Evolutionary conservation across 805 yeast genomes (phyloP), one percentile per base, ranked within the genome.

Genomic region (Nakazawaea ishiwadae): DNA sequence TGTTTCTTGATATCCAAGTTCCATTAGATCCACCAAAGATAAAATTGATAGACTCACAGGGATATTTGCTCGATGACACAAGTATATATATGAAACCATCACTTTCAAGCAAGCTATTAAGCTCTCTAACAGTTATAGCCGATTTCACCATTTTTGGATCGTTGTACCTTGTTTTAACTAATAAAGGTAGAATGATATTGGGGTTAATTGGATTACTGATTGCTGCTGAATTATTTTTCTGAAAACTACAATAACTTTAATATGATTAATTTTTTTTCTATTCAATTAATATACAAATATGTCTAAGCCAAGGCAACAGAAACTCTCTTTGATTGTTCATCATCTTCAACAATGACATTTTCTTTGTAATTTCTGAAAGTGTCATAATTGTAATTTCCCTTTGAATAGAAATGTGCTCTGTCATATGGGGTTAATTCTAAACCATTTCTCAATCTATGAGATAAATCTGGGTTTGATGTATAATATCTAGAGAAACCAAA

Each of bases 1-100:
- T 89, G 1, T 74, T 59, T 48, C 58, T 86, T 28, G 58, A 59
- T 5, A 55, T 82, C 1, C 52, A 61, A 0, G 63, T 80, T 3
- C 82, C 85, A 1, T 46, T 53, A n/a, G 39, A 48, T 4, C 52
- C 71, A 0, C 73, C 81, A 1, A 80, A 81, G 1, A 27, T 26
- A 8, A 37, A 53, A 3, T 42, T 54, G n/a, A 49, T 63, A 8
- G 54, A 56, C 35, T 19, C 43, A 1, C 44, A 44, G 20, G 64
- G 64, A 1, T 56, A 52, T 34, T 49, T 58, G 19, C 42, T 50
- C 18, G 59, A 59, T 33, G 50, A 53, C 19, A 55, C 52, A 35
- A 37, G 46, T 27, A 35, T 58, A 12, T 58, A 55, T 42, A 39
- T 56, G 44, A 51, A 47, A 34, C 61, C 61, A 9, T 47, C 34